phyloP scores from a whole-genome alignment of 768 basidiomycete species.

The Solioccasus polychromus region DNA sequence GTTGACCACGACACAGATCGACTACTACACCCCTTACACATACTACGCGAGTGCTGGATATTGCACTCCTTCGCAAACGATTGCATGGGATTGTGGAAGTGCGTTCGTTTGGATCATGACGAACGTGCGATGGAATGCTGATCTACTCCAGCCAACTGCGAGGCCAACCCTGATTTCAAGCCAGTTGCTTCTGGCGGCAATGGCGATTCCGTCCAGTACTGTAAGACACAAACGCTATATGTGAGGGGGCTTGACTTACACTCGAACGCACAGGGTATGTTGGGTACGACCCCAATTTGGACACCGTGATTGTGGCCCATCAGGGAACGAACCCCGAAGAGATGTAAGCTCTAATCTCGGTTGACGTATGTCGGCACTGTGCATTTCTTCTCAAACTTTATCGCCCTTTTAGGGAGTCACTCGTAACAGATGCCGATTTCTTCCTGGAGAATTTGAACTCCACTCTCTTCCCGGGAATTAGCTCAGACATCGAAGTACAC shows the following conservation, averaged over 20 bases:
- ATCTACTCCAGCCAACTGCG: conserved; percentile 38
- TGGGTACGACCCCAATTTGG: conserved; percentile 43
- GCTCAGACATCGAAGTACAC: conserved; percentile 41
- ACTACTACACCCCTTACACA: conserved; percentile 45
- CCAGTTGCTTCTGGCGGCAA: conserved; percentile 50
- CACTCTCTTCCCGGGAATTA: conserved; percentile 49
- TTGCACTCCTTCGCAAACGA: conserved; percentile 41
- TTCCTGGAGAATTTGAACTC: conserved; percentile 33
- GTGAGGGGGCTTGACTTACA: not conserved
- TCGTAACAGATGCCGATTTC: conserved; percentile 43
- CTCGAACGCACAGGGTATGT: conserved; percentile 43
- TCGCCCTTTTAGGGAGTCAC: conserved; percentile 26
- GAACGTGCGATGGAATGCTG: not conserved
- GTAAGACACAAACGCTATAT: conserved; percentile 22
- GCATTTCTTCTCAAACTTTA: conserved; percentile 1
- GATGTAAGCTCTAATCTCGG: conserved; percentile 20
- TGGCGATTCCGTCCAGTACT: conserved; percentile 41
- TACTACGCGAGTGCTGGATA: conserved; percentile 51
- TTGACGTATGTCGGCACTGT: too few relatives aligned
- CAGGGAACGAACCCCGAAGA: conserved; percentile 33
- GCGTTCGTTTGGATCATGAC: conserved; percentile 12
- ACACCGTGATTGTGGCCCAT: conserved; percentile 37
- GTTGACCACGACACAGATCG: conserved; percentile 40
- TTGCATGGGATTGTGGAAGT: conserved; percentile 58
- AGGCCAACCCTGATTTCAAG: conserved; percentile 45